phyloP scores from a whole-genome alignment of 2,329 filamentous ascomycete genomes.

The Paecilomyces sp. region DNA sequence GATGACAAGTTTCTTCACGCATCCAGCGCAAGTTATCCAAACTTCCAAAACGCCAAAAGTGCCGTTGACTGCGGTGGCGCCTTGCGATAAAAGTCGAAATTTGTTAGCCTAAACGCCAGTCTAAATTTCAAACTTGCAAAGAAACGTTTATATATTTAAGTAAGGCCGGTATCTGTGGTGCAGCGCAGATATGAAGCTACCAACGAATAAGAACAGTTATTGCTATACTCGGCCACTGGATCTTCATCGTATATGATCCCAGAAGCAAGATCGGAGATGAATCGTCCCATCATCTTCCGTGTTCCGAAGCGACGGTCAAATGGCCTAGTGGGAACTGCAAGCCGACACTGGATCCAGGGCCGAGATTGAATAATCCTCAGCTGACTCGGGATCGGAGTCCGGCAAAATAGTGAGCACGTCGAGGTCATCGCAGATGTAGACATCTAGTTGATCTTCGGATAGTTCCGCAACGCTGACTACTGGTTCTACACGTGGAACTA shows the following conservation, averaged over 20 bases:
- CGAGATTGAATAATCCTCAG: not conserved
- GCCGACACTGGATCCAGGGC: not conserved
- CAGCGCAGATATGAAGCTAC: not conserved
- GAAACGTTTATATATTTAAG: not conserved
- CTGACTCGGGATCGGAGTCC: not conserved
- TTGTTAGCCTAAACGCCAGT: not conserved
- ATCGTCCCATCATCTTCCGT: not conserved
- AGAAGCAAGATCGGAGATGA: not conserved
- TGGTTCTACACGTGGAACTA: not conserved
- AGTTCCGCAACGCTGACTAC: not conserved
- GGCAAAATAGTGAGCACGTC: not conserved
- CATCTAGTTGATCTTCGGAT: not conserved
- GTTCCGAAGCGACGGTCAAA: not conserved
- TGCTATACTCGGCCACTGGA: not conserved
- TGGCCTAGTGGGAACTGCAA: not conserved
- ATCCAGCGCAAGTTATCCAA: no score
- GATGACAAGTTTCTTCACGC: no score
- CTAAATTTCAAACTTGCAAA: not conserved
- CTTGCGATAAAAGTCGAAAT: not conserved
- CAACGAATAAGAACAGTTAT: not conserved
- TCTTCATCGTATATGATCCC: not conserved
- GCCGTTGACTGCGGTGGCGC: not conserved
- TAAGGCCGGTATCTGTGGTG: not conserved
- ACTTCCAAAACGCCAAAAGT: not conserved
- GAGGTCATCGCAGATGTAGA: not conserved